These are phyloP conservation scores for Colletotrichum siamense DNA, from an alignment of 2,329 filamentous ascomycete genomes.

Conservation along the genomic window DNA sequence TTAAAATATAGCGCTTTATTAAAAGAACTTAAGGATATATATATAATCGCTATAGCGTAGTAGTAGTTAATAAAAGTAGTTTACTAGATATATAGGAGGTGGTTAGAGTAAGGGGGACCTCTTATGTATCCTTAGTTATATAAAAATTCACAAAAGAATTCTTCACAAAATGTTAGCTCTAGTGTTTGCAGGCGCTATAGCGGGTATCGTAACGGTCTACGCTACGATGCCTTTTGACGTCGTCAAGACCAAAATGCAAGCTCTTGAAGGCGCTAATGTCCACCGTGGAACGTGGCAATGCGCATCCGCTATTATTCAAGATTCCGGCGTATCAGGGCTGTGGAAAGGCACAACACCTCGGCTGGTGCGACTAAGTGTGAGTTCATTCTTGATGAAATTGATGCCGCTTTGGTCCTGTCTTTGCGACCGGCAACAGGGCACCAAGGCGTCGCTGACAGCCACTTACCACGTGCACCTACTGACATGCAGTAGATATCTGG, in stretches of 20 bases:
- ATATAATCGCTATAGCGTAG: no score
- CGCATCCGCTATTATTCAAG: neutral
- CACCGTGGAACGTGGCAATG: neutral
- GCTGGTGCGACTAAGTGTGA: neutral
- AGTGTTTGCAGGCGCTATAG: constrained; percentile 19
- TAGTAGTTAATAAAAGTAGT: no score
- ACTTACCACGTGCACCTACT: neutral
- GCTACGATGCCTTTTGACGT: constrained; percentile 29
- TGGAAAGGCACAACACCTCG: neutral
- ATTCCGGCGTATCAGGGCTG: neutral
- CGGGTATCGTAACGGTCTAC: constrained; percentile 27
- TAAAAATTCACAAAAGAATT: no score
- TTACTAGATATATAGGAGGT: no score
- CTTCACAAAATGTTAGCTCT: no score
- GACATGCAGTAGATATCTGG: neutral
- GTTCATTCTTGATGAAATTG: neutral
- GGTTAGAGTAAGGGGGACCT: no score
- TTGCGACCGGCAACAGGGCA: neutral
- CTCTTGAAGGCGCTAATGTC: neutral
- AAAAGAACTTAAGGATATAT: no score
- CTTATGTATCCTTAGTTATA: no score
- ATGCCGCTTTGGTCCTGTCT: neutral
- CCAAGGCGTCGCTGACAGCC: neutral
- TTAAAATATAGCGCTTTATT: no score
- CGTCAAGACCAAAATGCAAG: constrained; percentile 29